Base-by-base conservation (phyloP, 768 basidiomycete species). In the Russula earlei region DNA sequence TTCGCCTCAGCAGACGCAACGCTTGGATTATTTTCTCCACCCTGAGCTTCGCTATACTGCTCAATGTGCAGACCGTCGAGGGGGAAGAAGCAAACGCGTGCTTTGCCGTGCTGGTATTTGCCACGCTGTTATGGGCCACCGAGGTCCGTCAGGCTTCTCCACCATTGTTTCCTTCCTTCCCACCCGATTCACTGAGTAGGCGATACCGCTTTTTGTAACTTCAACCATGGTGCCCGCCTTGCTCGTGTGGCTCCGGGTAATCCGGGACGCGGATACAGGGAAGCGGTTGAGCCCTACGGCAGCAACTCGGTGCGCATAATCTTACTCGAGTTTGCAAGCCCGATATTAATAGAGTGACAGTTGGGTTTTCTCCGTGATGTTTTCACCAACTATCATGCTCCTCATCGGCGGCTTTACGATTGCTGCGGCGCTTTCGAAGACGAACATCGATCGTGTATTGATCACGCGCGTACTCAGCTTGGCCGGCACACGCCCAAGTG, bases 391-490 rank as follows among this genome's bases (percentile, higher is more conserved):
- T 0, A 96, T 99, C 70, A 95, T 97, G 91, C 87, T 99, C 34
- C 84, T 98, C 48, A 91, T 95, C 62, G 93, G 93, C 10, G 95
- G 96, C 29, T 95, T 98, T 76, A 98, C 95, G 9, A 95, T 98
- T 60, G 92, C 96, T 0, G 92, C 94, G 10, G 96, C 94, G 0
- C 73, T 99, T 22, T 89, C 87, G 72, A 98, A 97, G 74, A 94
- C 94, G 5, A 87, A 87, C 60, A 91, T 98, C 58, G 96, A 98
- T 71, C 81, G 85, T 22, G 81, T 97, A 54, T 68, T 97, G 46
- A 93, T 98, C 59, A 94, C 93, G 4, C 81, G 88, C 27, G 83
- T 98, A 40, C 78, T 99, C 50, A 86, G 84, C 65, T 75, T 97
- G 49, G 96, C 96, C 7, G 95, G 96, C 5, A 85, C 91, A 11